These are phyloP conservation scores for Warburgia ugandensis DNA, from an alignment of 164 flowering plant genomes.

Conservation along the genomic window DNA sequence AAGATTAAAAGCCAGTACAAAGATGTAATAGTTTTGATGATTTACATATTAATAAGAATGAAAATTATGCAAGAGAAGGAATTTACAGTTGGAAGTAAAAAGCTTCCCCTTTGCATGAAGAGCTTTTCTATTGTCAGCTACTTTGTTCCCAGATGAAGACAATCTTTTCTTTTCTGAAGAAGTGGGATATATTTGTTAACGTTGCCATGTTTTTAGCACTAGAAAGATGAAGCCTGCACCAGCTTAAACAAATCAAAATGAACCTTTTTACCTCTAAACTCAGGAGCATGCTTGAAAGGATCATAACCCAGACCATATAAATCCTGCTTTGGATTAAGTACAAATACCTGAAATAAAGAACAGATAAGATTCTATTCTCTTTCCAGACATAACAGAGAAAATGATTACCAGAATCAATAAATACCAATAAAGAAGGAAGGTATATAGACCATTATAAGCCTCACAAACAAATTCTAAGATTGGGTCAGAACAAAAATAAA, in stretches of 20 bases:
- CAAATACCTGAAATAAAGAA: constrained; percentile 48
- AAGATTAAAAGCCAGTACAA: background rate
- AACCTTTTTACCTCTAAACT: constrained; percentile 57
- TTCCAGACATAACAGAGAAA: background rate
- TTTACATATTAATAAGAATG: background rate
- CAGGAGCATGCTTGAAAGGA: constrained; percentile 95
- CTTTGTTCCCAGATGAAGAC: constrained; percentile 31
- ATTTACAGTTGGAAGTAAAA: constrained; percentile 55
- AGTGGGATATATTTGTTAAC: constrained; percentile 3
- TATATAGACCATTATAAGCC: too few species aligned
- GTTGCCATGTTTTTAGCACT: constrained; percentile 1
- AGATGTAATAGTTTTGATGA: background rate
- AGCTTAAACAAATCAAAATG: background rate
- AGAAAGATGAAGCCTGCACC: background rate
- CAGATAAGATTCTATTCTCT: background rate
- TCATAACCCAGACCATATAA: constrained; percentile 93
- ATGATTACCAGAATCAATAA: too few species aligned
- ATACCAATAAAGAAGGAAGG: background rate
- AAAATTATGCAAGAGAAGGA: constrained; percentile 2
- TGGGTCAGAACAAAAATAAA: too few species aligned
- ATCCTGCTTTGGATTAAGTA: constrained; percentile 80
- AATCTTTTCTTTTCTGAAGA: constrained; percentile 63
- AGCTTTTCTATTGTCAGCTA: constrained; percentile 24
- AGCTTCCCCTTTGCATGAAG: constrained; percentile 38
- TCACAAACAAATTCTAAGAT: too few species aligned